Conservation (phyloP, 1,284 basidiomycete genomes). For the Tausonia pullulans region DNA sequence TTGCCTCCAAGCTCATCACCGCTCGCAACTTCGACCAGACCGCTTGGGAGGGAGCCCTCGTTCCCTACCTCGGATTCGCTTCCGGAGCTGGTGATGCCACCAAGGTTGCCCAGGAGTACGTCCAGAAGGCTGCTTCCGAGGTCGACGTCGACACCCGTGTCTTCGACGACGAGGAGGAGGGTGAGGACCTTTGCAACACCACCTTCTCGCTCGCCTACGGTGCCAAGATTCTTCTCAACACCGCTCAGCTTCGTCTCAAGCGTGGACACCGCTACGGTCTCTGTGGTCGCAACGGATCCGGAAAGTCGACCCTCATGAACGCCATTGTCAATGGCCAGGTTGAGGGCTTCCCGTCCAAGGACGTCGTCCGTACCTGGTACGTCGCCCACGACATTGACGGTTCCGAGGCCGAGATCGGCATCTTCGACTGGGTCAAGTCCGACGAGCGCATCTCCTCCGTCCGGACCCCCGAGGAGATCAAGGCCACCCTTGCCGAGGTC, state of each 20-base stretch:
- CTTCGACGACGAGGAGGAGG: slow-evolving; percentile 85
- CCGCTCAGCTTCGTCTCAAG: slow-evolving; percentile 89
- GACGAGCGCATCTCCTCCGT: slow-evolving; percentile 72
- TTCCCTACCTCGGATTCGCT: slow-evolving; percentile 63
- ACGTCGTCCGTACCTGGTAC: slow-evolving; percentile 95
- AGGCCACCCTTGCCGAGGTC: slow-evolving; percentile 73
- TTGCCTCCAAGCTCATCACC: slow-evolving; percentile 78
- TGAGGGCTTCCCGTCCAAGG: slow-evolving; percentile 92
- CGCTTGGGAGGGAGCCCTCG: slow-evolving; percentile 69
- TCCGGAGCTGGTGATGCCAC: slow-evolving; percentile 54
- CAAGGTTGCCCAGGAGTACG: slow-evolving; percentile 68
- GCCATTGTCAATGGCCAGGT: slow-evolving; percentile 93
- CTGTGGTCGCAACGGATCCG: slow-evolving; percentile 95
- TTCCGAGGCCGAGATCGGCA: slow-evolving; percentile 80
- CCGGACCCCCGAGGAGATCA: slow-evolving; percentile 51
- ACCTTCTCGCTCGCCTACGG: slow-evolving; percentile 96
- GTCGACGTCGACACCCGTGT: slow-evolving; percentile 58
- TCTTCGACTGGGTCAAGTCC: slow-evolving; percentile 73
- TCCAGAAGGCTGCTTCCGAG: slow-evolving; percentile 75
- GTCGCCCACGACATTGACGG: slow-evolving; percentile 99
- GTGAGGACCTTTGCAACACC: slow-evolving; percentile 95
- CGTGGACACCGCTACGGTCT: slow-evolving; percentile 98
- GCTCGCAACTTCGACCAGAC: slow-evolving; percentile 81
- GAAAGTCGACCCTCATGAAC: slow-evolving; percentile 97
- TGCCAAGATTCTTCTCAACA: slow-evolving; percentile 96